phyloP scores from a whole-genome alignment of 371 early-diverging fungal species.

The Apophysomyces trapeziformis region DNA sequence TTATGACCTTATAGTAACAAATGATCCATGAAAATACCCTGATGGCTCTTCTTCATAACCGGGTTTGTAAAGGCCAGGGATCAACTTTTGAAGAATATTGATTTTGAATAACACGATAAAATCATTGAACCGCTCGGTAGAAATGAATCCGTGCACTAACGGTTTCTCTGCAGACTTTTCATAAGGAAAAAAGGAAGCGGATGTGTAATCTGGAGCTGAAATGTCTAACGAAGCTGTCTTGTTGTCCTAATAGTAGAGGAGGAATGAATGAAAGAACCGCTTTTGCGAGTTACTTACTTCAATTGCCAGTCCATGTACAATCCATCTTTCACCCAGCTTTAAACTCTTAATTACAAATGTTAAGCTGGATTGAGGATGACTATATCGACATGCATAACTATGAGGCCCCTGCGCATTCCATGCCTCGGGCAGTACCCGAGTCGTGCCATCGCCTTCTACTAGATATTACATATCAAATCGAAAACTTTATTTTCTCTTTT shows the following conservation, averaged over 20 bases:
- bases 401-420: constrained; percentile 66
- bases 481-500: constrained; percentile 1
- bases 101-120: constrained; percentile 62
- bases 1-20: neutral
- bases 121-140: constrained; percentile 62
- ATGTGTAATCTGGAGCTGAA: constrained; percentile 55
- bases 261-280: constrained; percentile 7
- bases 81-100: constrained; percentile 68
- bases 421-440: constrained; percentile 43
- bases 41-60: constrained; percentile 38
- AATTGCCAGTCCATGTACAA: constrained; percentile 70
- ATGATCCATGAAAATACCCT: neutral
- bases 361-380: constrained; percentile 70
- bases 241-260: constrained; percentile 51
- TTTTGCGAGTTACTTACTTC: constrained; percentile 45
- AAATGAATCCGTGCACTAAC: constrained; percentile 63
- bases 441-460: constrained; percentile 42
- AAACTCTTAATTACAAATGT: constrained; percentile 75
- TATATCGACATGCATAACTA: constrained; percentile 69
- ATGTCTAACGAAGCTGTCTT: constrained; percentile 67
- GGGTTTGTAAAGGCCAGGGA: constrained; percentile 66
- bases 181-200: constrained; percentile 62
- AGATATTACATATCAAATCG: constrained; percentile 1
- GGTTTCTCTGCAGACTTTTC: constrained; percentile 41
- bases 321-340: constrained; percentile 62